phyloP scores from a whole-genome alignment of 2,329 filamentous ascomycete genomes.

The Fusarium verticillioides region DNA sequence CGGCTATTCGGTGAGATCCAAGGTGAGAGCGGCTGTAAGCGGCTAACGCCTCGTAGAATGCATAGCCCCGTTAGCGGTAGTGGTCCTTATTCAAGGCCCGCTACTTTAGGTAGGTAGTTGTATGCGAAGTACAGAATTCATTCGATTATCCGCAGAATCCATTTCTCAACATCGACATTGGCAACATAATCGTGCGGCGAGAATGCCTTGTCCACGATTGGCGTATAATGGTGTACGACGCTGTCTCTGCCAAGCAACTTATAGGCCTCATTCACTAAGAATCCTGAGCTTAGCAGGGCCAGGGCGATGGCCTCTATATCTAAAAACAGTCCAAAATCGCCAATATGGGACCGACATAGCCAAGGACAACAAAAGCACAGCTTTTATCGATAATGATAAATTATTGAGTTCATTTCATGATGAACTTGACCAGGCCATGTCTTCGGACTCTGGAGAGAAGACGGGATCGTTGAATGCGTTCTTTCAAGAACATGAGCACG shows the following conservation, averaged over 20 bases:
- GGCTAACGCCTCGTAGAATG: slow-evolving; percentile 32
- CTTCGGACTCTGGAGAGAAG: not conserved
- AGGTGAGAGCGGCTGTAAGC: slow-evolving; percentile 32
- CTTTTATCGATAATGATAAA: not conserved
- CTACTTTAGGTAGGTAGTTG: not conserved
- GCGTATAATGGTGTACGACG: slow-evolving; percentile 71
- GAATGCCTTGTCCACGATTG: slow-evolving; percentile 49
- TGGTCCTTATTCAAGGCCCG: slow-evolving; percentile 23
- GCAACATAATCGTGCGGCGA: not conserved
- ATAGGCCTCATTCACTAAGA: slow-evolving; percentile 52
- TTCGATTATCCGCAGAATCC: not conserved
- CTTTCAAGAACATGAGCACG: not conserved
- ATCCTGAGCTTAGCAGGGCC: slow-evolving; percentile 39
- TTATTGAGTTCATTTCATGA: not conserved
- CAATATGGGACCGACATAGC: slow-evolving; percentile 29
- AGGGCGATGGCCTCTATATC: slow-evolving; percentile 8
- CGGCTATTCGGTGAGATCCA: slow-evolving; percentile 40
- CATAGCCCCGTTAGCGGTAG: slow-evolving; percentile 40
- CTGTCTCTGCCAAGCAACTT: slow-evolving; percentile 69
- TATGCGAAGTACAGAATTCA: slow-evolving; percentile 1
- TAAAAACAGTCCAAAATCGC: slow-evolving; percentile 24
- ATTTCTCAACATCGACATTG: not conserved
- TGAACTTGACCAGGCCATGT: not conserved
- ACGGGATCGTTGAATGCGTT: not conserved
- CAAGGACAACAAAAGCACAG: not conserved